Conservation (phyloP, 2,329 filamentous ascomycete species). For the Akanthomyces lecanii region DNA sequence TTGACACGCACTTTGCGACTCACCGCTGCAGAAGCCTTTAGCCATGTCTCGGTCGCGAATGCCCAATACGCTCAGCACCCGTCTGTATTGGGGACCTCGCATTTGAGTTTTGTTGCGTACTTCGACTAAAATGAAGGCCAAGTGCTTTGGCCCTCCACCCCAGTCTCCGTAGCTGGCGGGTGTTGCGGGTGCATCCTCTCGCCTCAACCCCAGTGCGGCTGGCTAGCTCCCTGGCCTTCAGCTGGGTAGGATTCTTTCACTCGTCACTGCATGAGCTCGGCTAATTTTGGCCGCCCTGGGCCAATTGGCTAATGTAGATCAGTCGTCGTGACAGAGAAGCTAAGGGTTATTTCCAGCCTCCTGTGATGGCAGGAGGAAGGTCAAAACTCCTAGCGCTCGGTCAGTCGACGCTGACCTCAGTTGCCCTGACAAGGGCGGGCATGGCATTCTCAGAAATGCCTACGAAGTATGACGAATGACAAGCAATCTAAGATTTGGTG, state of each 20-base stretch:
- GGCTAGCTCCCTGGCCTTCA: constrained; percentile 7
- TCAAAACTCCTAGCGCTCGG: not conserved
- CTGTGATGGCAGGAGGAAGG: not conserved
- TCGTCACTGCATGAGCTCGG: not conserved
- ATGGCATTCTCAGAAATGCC: constrained; percentile 7
- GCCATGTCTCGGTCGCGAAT: not conserved
- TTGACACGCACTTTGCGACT: not conserved
- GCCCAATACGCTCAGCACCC: not conserved
- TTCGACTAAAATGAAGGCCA: constrained; percentile 10
- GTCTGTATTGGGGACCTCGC: not conserved
- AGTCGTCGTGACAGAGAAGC: not conserved
- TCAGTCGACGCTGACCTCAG: not conserved
- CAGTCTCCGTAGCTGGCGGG: not conserved
- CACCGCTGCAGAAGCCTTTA: not conserved
- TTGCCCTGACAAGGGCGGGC: constrained; percentile 10
- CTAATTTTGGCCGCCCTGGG: not conserved
- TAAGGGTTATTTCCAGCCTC: not conserved
- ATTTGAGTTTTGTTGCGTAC: not conserved
- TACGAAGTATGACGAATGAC: not conserved
- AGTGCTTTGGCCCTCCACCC: constrained; percentile 12
- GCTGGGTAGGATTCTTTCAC: not conserved
- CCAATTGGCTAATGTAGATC: not conserved
- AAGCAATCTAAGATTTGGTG: constrained; percentile 9
- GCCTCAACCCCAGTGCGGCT: constrained; percentile 3
- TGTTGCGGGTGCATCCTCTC: not conserved